These are phyloP conservation scores for Boletus pseudo-olivaceus DNA, from an alignment of 768 basidiomycete genomes.

Conservation along the genomic window DNA sequence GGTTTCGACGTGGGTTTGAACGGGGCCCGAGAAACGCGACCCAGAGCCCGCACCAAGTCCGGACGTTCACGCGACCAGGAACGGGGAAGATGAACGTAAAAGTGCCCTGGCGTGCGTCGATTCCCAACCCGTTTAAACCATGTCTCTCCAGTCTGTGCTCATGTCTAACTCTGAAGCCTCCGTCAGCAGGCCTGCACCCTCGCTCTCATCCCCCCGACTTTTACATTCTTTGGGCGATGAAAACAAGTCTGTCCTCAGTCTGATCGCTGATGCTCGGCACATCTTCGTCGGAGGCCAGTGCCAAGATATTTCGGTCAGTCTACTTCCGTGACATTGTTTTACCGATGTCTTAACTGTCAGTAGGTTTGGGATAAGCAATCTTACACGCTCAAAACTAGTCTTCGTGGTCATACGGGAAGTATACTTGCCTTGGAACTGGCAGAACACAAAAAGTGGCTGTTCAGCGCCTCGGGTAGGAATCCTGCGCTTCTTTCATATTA, in stretches of 20 bases:
- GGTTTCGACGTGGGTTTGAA: neutral
- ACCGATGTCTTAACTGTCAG: neutral
- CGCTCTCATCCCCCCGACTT: slow-evolving; percentile 45
- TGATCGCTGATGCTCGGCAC: slow-evolving; percentile 66
- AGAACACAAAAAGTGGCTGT: slow-evolving; percentile 75
- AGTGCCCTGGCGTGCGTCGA: slow-evolving; percentile 27
- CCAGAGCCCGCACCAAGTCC: neutral
- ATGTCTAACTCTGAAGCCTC: slow-evolving; percentile 42
- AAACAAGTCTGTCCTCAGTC: slow-evolving; percentile 66
- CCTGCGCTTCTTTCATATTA: neutral
- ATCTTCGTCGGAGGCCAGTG: slow-evolving; percentile 85
- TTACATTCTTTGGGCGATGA: slow-evolving; percentile 70
- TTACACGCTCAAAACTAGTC: slow-evolving; percentile 61
- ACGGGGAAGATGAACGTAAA: slow-evolving; percentile 7
- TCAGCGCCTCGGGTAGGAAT: slow-evolving; percentile 79
- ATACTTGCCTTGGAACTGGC: slow-evolving; percentile 79
- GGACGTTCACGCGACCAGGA: slow-evolving; percentile 3
- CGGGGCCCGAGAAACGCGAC: neutral
- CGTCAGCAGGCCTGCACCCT: slow-evolving; percentile 53
- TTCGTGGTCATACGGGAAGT: slow-evolving; percentile 81
- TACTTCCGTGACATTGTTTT: neutral
- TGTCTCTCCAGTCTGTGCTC: neutral
- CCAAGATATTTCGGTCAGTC: slow-evolving; percentile 66
- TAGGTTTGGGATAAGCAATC: slow-evolving; percentile 86
- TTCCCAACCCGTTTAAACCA: neutral